Evolutionary conservation across 1,284 basidiomycete species (phyloP).

Genomic region (Ceratobasidium sp.): DNA sequence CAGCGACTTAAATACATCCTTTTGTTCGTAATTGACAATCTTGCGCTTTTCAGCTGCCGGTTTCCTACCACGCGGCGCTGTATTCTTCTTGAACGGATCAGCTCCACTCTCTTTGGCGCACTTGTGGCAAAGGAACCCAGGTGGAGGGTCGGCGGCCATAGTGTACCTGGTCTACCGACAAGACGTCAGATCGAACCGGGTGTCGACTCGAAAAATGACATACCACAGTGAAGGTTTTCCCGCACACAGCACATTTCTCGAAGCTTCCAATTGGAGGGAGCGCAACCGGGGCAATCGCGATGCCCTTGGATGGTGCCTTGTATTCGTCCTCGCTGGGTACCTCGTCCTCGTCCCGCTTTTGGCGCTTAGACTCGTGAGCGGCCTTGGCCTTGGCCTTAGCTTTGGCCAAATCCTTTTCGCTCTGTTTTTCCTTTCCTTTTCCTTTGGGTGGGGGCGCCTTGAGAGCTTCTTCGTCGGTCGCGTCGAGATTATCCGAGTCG

Average conservation of each 20-base stretch:
- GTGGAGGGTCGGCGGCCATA: constrained; percentile 67
- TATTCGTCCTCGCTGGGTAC: constrained; percentile 59
- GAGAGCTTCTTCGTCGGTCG: constrained; percentile 49
- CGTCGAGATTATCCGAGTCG: constrained; percentile 78
- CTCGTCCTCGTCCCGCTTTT: constrained; percentile 56
- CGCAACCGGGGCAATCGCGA: constrained; percentile 46
- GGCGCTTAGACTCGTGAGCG: constrained; percentile 59
- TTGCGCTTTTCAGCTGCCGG: constrained; percentile 64
- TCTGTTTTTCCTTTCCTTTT: constrained; percentile 48
- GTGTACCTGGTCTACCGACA: constrained; percentile 79
- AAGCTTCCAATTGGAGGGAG: constrained; percentile 82
- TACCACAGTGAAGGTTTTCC: constrained; percentile 88
- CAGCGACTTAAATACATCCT: constrained; percentile 66
- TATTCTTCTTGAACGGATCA: constrained; percentile 83
- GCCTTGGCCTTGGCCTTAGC: constrained; percentile 57
- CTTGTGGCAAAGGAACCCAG: constrained; percentile 78
- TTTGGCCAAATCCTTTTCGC: constrained; percentile 46
- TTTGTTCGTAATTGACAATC: constrained; percentile 73
- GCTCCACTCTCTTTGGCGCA: constrained; percentile 77
- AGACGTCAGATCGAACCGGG: not conserved
- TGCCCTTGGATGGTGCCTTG: constrained; percentile 59
- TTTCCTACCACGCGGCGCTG: constrained; percentile 66
- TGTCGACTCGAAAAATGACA: constrained; percentile 47
- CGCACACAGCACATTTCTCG: constrained; percentile 81
- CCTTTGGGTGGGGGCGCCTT: constrained; percentile 41